A percentile compares a stretch with the other conserved stretches of the same genome.
Conservation (phyloP, 495 filamentous ascomycete genomes). For the Talaromyces trachyspermus region DNA sequence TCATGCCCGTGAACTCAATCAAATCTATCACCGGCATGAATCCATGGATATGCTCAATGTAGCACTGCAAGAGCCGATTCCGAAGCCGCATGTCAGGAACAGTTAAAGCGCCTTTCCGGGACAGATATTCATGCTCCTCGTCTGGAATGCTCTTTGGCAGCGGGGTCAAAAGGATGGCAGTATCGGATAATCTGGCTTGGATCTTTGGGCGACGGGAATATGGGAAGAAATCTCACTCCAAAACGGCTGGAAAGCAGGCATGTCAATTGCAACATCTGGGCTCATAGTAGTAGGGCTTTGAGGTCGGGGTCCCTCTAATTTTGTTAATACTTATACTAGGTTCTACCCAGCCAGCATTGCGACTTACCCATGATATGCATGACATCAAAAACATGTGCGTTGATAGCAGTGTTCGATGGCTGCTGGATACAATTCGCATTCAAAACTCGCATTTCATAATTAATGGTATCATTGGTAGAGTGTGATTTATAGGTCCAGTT, state of each 20-base stretch:
- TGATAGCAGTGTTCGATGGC: neutral
- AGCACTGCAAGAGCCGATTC: constrained; percentile 54
- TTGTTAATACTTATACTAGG: too few relatives aligned
- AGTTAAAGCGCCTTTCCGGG: constrained; percentile 54
- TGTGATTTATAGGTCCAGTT: neutral
- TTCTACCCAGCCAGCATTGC: too few relatives aligned
- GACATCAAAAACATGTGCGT: constrained; percentile 1
- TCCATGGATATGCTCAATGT: constrained; percentile 64
- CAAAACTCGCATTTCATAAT: neutral
- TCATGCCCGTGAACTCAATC: constrained; percentile 48
- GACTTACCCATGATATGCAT: constrained; percentile 1
- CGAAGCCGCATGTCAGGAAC: constrained; percentile 49
- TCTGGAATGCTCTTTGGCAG: neutral
- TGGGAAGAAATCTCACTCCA: neutral
- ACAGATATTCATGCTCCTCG: constrained; percentile 41
- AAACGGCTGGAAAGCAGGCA: neutral
- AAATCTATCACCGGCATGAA: constrained; percentile 67
- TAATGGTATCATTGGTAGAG: neutral
- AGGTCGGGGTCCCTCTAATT: neutral
- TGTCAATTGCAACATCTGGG: constrained; percentile 1
- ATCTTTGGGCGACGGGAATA: neutral
- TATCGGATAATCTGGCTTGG: constrained; percentile 2
- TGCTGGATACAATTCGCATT: neutral
- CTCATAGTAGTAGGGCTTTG: neutral
- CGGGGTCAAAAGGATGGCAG: constrained; percentile 1